Evolutionary conservation across 257 asterid genomes (phyloP).

Genomic region (Knoxia roxburghii): DNA sequence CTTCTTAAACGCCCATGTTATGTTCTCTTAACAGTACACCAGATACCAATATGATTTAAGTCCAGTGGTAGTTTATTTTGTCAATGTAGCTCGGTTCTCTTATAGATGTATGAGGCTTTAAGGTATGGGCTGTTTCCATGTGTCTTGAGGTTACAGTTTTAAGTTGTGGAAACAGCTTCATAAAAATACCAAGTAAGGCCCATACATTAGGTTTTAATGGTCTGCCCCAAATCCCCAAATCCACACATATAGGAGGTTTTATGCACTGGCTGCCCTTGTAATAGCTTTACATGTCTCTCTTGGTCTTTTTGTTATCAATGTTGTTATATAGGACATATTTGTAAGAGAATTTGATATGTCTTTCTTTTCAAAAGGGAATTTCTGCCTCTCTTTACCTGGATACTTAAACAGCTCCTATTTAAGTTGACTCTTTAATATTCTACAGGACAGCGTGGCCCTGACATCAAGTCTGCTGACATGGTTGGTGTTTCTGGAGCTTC

Average conservation of each 20-base stretch:
- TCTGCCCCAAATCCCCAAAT: too few species aligned
- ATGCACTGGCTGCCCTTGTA: too few species aligned
- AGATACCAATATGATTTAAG: neutral
- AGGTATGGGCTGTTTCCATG: too few species aligned
- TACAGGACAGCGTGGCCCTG: slow-evolving; percentile 19
- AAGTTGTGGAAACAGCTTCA: too few species aligned
- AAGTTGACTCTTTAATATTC: neutral
- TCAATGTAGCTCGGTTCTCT: too few species aligned
- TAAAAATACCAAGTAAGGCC: too few species aligned
- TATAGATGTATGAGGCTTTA: too few species aligned
- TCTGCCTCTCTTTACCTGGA: neutral
- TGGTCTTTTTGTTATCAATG: neutral
- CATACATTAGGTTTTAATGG: too few species aligned
- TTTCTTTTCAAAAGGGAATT: neutral
- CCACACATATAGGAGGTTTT: too few species aligned
- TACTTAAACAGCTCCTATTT: neutral
- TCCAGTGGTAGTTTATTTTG: neutral
- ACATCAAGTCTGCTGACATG: slow-evolving; percentile 16
- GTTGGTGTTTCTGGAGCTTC: slow-evolving; percentile 21
- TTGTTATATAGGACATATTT: neutral
- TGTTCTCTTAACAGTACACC: neutral
- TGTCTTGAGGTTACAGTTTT: too few species aligned
- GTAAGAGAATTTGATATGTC: neutral
- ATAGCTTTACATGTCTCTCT: neutral
- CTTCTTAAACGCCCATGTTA: neutral